These are phyloP conservation scores for Pleurotus platypus DNA, from an alignment of 768 basidiomycete genomes.

Conservation along the genomic window DNA sequence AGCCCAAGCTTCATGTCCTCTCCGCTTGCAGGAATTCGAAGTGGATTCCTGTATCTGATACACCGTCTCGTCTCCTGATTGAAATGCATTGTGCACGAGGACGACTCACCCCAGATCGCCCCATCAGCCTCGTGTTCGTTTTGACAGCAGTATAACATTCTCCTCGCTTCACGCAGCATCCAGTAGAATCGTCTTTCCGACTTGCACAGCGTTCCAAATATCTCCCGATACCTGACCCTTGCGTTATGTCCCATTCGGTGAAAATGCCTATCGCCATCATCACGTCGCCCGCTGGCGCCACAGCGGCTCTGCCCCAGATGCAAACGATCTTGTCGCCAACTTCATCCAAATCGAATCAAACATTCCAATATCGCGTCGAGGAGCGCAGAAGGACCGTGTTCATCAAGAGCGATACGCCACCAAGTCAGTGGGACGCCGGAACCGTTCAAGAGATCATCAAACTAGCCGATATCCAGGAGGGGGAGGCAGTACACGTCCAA, in stretches of 20 bases:
- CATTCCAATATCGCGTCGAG: constrained; percentile 43
- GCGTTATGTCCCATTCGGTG: not conserved
- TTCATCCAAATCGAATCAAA: constrained; percentile 23
- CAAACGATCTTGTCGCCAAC: constrained; percentile 12
- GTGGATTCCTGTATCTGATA: too few relatives aligned
- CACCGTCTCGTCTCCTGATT: not conserved
- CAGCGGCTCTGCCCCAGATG: constrained; percentile 11
- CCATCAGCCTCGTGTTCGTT: constrained; percentile 20
- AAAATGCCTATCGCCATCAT: constrained; percentile 8
- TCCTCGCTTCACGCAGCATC: too few relatives aligned
- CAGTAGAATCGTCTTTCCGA: too few relatives aligned
- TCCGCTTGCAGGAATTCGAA: too few relatives aligned
- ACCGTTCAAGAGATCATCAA: constrained; percentile 37
- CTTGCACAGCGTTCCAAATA: too few relatives aligned
- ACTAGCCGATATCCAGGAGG: constrained; percentile 29
- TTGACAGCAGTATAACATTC: constrained; percentile 22
- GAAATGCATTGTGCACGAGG: constrained; percentile 2
- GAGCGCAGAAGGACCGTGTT: constrained; percentile 44
- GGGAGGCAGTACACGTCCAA: constrained; percentile 10
- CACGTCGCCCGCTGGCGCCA: constrained; percentile 7
- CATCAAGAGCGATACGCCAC: constrained; percentile 39
- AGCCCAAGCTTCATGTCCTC: too few relatives aligned
- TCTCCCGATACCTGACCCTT: not conserved
- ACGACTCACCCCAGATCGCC: not conserved
- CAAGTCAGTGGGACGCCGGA: constrained; percentile 37